Evolutionary conservation across 2,329 filamentous ascomycete genomes (phyloP).

Genomic region (Penicillium sp.): DNA sequence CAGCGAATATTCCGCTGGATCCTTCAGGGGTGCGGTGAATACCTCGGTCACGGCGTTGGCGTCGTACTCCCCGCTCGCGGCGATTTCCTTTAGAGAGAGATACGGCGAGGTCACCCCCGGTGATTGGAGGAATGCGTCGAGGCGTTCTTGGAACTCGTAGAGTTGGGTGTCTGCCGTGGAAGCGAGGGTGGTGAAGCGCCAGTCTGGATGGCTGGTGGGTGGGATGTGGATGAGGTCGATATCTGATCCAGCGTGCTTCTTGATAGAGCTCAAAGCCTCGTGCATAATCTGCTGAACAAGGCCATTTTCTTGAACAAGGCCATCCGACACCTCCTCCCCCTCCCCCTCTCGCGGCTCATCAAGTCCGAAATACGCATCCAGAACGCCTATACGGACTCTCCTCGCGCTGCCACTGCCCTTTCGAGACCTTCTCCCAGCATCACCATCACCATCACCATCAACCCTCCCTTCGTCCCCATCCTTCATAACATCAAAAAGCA

Average conservation of each 20-base stretch:
- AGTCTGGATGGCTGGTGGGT: slow-evolving; percentile 35
- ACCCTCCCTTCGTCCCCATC: neutral
- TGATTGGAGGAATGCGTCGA: slow-evolving; percentile 59
- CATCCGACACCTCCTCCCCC: slow-evolving; percentile 20
- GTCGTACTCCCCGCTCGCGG: slow-evolving; percentile 55
- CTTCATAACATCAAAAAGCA: slow-evolving; percentile 32
- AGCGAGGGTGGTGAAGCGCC: slow-evolving; percentile 35
- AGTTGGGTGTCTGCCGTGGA: slow-evolving; percentile 60
- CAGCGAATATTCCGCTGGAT: slow-evolving; percentile 56
- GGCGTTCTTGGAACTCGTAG: slow-evolving; percentile 60
- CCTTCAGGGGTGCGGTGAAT: slow-evolving; percentile 58
- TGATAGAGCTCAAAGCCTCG: slow-evolving; percentile 39
- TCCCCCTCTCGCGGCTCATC: neutral
- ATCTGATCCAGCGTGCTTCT: neutral
- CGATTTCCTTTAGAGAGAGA: slow-evolving; percentile 52
- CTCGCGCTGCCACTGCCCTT: neutral
- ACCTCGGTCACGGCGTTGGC: slow-evolving; percentile 54
- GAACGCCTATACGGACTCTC: slow-evolving; percentile 48
- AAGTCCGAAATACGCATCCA: slow-evolving; percentile 60
- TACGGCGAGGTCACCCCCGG: slow-evolving; percentile 24
- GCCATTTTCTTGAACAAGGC: slow-evolving; percentile 50
- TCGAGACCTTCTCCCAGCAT: neutral
- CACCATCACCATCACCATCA: too few relatives aligned
- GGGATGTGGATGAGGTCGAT: slow-evolving; percentile 54
- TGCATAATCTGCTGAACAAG: slow-evolving; percentile 60